Base-by-base conservation (phyloP, 2,329 filamentous ascomycete genomes). In the Calonectria henricotiae region DNA sequence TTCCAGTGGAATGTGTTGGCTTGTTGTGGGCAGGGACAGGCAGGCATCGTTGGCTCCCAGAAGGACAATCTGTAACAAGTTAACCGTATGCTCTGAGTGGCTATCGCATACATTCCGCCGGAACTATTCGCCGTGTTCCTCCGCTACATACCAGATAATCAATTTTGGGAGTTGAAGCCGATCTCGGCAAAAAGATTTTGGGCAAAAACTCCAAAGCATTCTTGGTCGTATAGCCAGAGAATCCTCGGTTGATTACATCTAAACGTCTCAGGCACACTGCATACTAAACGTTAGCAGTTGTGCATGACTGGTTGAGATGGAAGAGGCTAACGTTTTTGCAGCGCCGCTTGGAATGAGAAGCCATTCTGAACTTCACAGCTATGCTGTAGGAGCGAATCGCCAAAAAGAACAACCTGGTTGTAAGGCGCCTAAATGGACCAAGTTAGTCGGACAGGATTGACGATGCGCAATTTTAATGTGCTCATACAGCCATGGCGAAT, bases 291-390 rank as follows among this genome's bases (percentile, higher is more conserved):
- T 39, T 12, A 39, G 7, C 8, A 32, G 35, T 4, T 20, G 12
- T 9, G 23, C 39, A 25, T 4, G 8, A 11, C 8, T 1, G n/a
- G 43, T 2, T 23, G n/a, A 23, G 51, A 13, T 4, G 13, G 35
- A 27, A 37, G 35, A 20, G 25, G 37, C 51, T 20, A 9, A 58
- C 51, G 51, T 5, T 37, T 58, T 8, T 67, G 51, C 32, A 58
- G 11, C 20, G 51, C 51, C 20, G 51, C 51, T 13, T 58, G 51
- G 20, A 58, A 58, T 12, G 51, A 58, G 15, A 39, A 58, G 11
- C 51, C 51, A 27, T 58, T 32, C 13, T 58, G 51, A 37, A 58
- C 51, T 58, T 58, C 51, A 35, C 51, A 58, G n/a, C 51, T 58
- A 13, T 58, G 51, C 32, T 58, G 51, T 5, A 58, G 35, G 9